These are phyloP conservation scores for Agarophyton chilense DNA, from an alignment of 23 red algal species.

Conservation along the genomic window DNA sequence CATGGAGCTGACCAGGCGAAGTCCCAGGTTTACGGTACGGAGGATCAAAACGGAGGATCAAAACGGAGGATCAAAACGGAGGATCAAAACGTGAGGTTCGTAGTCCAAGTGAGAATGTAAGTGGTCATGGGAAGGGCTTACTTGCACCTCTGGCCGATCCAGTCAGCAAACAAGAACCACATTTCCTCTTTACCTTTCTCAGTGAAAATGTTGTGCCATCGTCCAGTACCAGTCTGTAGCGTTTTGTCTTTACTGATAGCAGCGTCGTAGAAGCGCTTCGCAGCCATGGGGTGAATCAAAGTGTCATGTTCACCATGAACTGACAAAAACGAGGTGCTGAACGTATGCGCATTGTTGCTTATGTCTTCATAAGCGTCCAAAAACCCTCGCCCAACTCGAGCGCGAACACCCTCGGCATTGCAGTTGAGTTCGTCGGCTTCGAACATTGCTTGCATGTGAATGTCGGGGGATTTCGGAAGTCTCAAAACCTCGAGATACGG, in stretches of 20 bases:
- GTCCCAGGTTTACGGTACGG: too few species aligned
- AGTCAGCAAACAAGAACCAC: conserved; percentile 51
- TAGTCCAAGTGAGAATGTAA: too few species aligned
- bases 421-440: conserved; percentile 70
- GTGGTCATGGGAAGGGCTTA: neutral
- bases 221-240: conserved; percentile 31
- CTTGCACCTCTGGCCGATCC: conserved; percentile 32
- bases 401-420: conserved; percentile 53
- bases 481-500: conserved; percentile 60
- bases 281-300: conserved; percentile 71
- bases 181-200: conserved; percentile 76
- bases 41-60: too few species aligned
- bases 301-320: conserved; percentile 79
- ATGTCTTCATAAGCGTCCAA: conserved; percentile 58
- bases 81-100: too few species aligned
- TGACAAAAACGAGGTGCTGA: conserved; percentile 57
- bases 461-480: conserved; percentile 53
- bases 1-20: too few species aligned
- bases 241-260: conserved; percentile 67
- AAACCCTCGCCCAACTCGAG: conserved; percentile 78
- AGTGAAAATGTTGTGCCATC: conserved; percentile 86
- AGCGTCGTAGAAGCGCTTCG: conserved; percentile 51
- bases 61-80: too few species aligned
- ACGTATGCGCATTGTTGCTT: neutral
- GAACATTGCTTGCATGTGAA: conserved; percentile 72